Evolutionary conservation across 805 yeast genomes (phyloP).

Genomic region (Geotrichum ghanense): DNA sequence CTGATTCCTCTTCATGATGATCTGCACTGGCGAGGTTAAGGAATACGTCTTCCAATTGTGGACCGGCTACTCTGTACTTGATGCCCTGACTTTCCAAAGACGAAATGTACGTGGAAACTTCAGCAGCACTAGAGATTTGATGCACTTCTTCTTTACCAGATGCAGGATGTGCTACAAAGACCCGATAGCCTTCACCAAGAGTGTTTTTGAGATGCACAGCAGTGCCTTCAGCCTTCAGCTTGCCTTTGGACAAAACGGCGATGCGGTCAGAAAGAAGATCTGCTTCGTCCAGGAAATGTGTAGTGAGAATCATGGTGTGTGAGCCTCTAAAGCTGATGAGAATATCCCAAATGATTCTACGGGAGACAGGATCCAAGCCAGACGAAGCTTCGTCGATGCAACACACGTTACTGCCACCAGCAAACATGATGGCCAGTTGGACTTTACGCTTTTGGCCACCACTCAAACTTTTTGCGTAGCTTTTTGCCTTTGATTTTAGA

Average conservation of each 20-base stretch:
- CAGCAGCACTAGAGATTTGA: constrained; percentile 14
- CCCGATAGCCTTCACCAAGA: constrained; percentile 25
- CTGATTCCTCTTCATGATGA: constrained; percentile 12
- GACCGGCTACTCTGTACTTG: constrained; percentile 22
- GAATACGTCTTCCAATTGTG: constrained; percentile 26
- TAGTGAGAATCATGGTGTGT: constrained; percentile 22
- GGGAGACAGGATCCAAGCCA: constrained; percentile 26
- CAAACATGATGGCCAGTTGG: constrained; percentile 27
- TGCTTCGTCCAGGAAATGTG: constrained; percentile 28
- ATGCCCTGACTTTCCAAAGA: constrained; percentile 16
- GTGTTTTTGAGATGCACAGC: constrained; percentile 23
- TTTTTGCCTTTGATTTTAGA: constrained; percentile 16
- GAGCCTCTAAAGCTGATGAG: constrained; percentile 21
- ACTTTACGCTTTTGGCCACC: constrained; percentile 29
- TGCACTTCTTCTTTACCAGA: constrained; percentile 18
- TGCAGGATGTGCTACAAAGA: constrained; percentile 17
- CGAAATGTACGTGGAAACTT: constrained; percentile 18
- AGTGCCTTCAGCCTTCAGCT: constrained; percentile 22
- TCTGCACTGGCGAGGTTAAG: constrained; percentile 22
- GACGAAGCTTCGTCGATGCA: constrained; percentile 29
- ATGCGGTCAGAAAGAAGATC: constrained; percentile 25
- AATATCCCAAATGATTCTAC: constrained; percentile 28
- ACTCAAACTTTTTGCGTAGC: constrained; percentile 17
- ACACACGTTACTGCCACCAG: constrained; percentile 26
- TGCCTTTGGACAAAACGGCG: constrained; percentile 25